phyloP scores from a whole-genome alignment of 2,329 filamentous ascomycete species.

The Sarocladiaceae sp. region DNA sequence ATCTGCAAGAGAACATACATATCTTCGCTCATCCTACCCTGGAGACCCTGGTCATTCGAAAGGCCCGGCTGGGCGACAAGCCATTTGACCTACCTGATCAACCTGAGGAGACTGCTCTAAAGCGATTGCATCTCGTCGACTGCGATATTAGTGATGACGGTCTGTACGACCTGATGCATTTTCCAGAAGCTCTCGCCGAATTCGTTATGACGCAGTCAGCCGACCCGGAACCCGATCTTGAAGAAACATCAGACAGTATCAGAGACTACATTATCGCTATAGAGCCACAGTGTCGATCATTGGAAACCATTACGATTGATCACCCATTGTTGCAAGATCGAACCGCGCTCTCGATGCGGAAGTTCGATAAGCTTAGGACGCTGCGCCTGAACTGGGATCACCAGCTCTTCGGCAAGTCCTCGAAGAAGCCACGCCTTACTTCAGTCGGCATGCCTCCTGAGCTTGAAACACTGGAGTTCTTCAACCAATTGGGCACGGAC shows the following conservation, averaged over 20 bases:
- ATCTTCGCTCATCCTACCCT: conserved; percentile 46
- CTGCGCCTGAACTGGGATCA: conserved; percentile 43
- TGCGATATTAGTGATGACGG: conserved; percentile 45
- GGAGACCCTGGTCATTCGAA: conserved; percentile 38
- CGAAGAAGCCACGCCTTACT: conserved; percentile 39
- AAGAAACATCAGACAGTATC: conserved; percentile 43
- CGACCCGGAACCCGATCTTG: conserved; percentile 34
- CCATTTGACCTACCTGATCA: conserved; percentile 45
- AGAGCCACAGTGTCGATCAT: conserved; percentile 33
- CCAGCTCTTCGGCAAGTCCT: conserved; percentile 41
- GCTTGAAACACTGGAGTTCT: conserved; percentile 41
- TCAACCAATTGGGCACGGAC: conserved; percentile 40
- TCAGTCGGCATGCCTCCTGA: conserved; percentile 43
- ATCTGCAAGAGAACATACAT: conserved; percentile 47
- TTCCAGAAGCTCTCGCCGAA: conserved; percentile 39
- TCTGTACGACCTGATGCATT: conserved; percentile 32
- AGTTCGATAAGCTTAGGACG: conserved; percentile 35
- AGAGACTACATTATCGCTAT: conserved; percentile 43
- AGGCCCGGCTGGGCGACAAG: conserved; percentile 41
- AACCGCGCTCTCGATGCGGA: conserved; percentile 38
- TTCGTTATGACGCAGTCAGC: conserved; percentile 43
- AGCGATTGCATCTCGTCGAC: conserved; percentile 40
- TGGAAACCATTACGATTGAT: conserved; percentile 42
- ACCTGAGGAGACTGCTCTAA: conserved; percentile 40
- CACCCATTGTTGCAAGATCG: conserved; percentile 33